A percentile compares a stretch with the other conserved stretches of the same genome.
Conservation (phyloP, 352 stramenopile genomes). For the Thraustotheca clavata region DNA sequence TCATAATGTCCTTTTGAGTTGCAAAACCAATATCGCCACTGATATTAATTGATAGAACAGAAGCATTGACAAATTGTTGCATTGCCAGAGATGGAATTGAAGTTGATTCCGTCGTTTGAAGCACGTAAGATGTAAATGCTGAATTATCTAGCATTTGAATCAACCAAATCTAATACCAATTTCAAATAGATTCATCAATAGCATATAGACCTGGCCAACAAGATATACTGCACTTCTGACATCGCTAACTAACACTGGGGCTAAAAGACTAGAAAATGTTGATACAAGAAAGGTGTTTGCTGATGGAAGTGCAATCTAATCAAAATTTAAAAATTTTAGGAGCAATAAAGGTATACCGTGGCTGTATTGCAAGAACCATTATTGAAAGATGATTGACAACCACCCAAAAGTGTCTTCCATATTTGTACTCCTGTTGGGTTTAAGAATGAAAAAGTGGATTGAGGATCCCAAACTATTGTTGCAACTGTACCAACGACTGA, state of each 20-base stretch:
- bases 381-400: background rate
- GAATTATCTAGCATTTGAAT: background rate
- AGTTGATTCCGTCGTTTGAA: background rate
- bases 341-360: background rate
- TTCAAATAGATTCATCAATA: background rate
- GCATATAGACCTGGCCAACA: slow-evolving; percentile 5
- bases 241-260: background rate
- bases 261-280: background rate
- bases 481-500: background rate
- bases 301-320: background rate
- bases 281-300: background rate
- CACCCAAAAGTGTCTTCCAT: background rate
- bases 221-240: background rate
- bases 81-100: background rate
- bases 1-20: background rate
- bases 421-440: background rate
- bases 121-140: background rate
- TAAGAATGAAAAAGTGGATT: slow-evolving; percentile 18
- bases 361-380: background rate
- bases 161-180: slow-evolving; percentile 1
- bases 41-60: background rate
- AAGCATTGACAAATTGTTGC: slow-evolving; percentile 16
- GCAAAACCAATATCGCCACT: background rate
- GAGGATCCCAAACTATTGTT: slow-evolving; percentile 1
- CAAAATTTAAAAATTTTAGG: background rate